A percentile compares a stretch with the other conserved stretches of the same genome.
These are phyloP conservation scores for Plantago elongata DNA, from an alignment of 257 asterid genomes.

Conservation along the genomic window DNA sequence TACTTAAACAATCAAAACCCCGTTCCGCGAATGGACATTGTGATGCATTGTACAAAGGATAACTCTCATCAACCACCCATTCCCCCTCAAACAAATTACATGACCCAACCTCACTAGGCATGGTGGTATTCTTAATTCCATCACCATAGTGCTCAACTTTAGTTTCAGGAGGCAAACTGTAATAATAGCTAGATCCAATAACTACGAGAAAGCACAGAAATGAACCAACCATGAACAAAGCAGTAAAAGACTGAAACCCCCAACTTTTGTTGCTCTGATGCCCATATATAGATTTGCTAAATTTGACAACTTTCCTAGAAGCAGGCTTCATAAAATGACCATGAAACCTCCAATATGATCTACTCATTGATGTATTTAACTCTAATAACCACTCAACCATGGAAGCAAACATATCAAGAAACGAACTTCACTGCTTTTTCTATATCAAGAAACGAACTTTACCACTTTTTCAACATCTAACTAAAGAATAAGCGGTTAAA, in stretches of 20 bases:
- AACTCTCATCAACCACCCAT: constrained; percentile 74
- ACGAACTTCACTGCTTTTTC: background rate
- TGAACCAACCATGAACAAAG: constrained; percentile 50
- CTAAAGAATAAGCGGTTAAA: constrained; percentile 16
- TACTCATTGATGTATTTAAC: constrained; percentile 33
- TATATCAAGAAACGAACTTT: constrained; percentile 29
- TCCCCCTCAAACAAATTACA: constrained; percentile 80
- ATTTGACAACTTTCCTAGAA: constrained; percentile 33
- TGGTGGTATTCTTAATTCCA: constrained; percentile 15
- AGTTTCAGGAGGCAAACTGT: constrained; percentile 37
- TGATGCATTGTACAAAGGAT: constrained; percentile 77
- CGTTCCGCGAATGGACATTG: constrained; percentile 69
- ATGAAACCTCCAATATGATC: constrained; percentile 26
- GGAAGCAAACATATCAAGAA: background rate
- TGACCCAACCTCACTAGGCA: constrained; percentile 18
- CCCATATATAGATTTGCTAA: constrained; percentile 35
- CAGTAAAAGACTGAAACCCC: constrained; percentile 56
- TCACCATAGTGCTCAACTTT: constrained; percentile 26
- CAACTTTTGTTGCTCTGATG: constrained; percentile 37
- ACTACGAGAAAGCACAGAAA: constrained; percentile 55
- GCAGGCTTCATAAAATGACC: constrained; percentile 34
- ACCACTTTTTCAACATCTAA: constrained; percentile 3
- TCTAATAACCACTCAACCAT: constrained; percentile 12
- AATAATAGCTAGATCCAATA: constrained; percentile 59
- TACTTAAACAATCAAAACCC: constrained; percentile 79